Evolutionary conservation across 192 early-diverging fungal genomes (phyloP).

Genomic region (Coemansia sp.): DNA sequence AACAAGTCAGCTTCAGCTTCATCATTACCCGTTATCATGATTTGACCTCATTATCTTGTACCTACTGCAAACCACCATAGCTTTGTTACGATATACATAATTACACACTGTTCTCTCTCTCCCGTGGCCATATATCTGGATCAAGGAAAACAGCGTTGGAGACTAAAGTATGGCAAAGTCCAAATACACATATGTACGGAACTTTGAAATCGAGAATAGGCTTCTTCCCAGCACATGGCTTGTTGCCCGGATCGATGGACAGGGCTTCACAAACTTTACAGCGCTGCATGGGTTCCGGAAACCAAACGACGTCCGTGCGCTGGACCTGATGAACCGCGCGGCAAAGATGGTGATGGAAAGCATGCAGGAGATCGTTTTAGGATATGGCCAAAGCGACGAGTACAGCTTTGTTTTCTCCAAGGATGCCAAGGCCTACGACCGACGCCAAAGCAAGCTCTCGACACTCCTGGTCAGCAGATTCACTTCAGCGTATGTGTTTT

Average conservation of each 20-base stretch:
- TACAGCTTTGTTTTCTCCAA: conserved; percentile 79
- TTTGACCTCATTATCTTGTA: no score
- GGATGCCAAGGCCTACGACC: conserved; percentile 65
- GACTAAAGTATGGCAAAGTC: conserved; percentile 82
- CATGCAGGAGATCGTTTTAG: conserved; percentile 75
- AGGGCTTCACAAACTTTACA: conserved; percentile 88
- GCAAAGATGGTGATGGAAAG: conserved; percentile 80
- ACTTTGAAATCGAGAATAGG: conserved; percentile 78
- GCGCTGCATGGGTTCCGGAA: conserved; percentile 71
- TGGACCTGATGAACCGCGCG: conserved; percentile 81
- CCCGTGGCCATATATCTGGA: no score
- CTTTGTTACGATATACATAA: no score
- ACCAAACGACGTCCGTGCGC: conserved; percentile 75
- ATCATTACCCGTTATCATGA: no score
- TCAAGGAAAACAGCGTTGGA: background rate
- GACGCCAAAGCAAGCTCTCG: conserved; percentile 79
- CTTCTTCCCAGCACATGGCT: conserved; percentile 86
- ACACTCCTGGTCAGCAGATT: conserved; percentile 84
- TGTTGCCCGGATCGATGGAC: conserved; percentile 91
- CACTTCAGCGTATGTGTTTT: conserved; percentile 79
- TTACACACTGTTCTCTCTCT: no score
- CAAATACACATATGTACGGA: conserved; percentile 87
- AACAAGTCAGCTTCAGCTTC: no score
- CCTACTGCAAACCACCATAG: no score
- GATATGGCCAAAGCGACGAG: conserved; percentile 95